Base-by-base conservation (phyloP, 257 asterid genomes). In the Prunella vulgaris region DNA sequence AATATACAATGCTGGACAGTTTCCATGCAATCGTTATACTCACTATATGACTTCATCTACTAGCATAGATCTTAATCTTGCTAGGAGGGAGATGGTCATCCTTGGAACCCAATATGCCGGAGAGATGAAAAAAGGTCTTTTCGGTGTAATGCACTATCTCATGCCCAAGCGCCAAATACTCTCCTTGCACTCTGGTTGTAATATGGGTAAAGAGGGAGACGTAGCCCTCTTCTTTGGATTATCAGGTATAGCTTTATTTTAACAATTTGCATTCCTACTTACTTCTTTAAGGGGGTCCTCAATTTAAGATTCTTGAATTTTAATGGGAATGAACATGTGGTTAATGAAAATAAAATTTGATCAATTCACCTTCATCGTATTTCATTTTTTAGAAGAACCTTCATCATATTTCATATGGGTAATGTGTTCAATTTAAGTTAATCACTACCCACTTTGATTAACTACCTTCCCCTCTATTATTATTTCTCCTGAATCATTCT, bases 61-160 rank as follows among this genome's bases (percentile, higher is more conserved):
- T 62, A 93, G 98, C 88, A 83, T 93, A 82, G 97, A 93, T 82
- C 27, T 93, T 73, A 93, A 93, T 74, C 91, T 93, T 68, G 90
- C 77, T 66, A 85, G 97, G 81, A 81, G 80, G 76, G 98, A 93
- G 77, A 93, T 93, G 97, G 97, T 93, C 64, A 93, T 93, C 76
- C 90, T 93, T 17, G 98, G 98, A 51, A 93, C 97, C 51, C 98
- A 86, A 68, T 92, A 92, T 78, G 98, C 98, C 10, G 97, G 97
- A 74, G 97, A 89, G 78, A 92, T 92, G 98, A 92, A 92, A 87
- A 92, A 92, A 75, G 98, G 98, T 5, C 86, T 93, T 37, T 93
- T 93, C 84, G 78, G 98, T 20, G 59, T 93, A 1, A 93, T 93
- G 98, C 98, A 90, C 76, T 93, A 93, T 78, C 95, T 93, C 81